A percentile compares a stretch with the other conserved stretches of the same genome.
Evolutionary conservation across 2,329 filamentous ascomycete species (phyloP).

Genomic region (Ampelomyces quisqualis): DNA sequence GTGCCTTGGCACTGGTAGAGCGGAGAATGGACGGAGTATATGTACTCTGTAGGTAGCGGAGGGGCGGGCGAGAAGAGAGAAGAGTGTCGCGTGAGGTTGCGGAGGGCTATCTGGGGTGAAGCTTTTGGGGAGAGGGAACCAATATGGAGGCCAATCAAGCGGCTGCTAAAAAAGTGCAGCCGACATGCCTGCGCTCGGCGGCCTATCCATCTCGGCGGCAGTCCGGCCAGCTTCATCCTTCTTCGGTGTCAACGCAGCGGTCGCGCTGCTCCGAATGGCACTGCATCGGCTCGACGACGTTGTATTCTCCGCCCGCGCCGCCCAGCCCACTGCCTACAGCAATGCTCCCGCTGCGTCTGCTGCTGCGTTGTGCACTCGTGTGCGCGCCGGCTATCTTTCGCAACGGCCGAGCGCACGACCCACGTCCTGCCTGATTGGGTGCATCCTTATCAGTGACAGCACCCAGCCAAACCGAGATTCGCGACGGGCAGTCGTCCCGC

Average conservation of each 20-base stretch:
- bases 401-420: constrained; percentile 9
- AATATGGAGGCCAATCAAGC: constrained; percentile 18
- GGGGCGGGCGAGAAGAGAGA: constrained; percentile 1
- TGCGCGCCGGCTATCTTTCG: constrained; percentile 1
- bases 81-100: constrained; percentile 17
- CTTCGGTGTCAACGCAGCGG: constrained; percentile 11
- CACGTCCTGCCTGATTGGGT: constrained; percentile 10
- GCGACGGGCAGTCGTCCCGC: constrained; percentile 15
- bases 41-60: no score
- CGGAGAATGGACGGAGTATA: no score
- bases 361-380: no score
- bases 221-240: constrained; percentile 12
- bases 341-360: constrained; percentile 2
- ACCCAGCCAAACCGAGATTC: constrained; percentile 10
- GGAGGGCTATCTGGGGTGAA: constrained; percentile 16
- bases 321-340: constrained; percentile 1
- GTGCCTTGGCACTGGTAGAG: constrained; percentile 3
- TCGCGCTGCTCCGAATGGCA: background rate
- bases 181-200: no score
- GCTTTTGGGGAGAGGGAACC: constrained; percentile 12
- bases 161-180: background rate
- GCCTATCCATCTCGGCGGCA: background rate
- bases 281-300: background rate
- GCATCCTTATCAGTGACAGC: background rate
- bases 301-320: constrained; percentile 3